Percentiles rank a stretch among this genome's conserved stretches.
These are phyloP conservation scores for Botryotinia globosa DNA, from an alignment of 2,329 filamentous ascomycete genomes.

Conservation along the genomic window DNA sequence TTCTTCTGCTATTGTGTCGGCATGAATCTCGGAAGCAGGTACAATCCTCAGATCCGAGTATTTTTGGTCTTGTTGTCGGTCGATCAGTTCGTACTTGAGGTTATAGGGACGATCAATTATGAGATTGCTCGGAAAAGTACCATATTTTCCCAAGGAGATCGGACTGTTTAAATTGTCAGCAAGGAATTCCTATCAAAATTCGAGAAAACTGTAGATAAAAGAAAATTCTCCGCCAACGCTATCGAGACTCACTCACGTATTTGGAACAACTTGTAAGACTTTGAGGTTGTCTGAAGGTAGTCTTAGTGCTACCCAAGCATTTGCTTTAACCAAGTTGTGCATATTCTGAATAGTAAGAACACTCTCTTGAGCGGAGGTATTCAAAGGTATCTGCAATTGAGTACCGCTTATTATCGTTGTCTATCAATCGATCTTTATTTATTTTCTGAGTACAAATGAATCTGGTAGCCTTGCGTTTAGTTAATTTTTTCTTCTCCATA, in stretches of 20 bases:
- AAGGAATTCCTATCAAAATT: not conserved
- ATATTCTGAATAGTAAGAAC: slow-evolving; percentile 25
- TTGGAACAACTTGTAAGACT: slow-evolving; percentile 56
- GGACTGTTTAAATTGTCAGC: slow-evolving; percentile 52
- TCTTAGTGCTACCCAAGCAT: slow-evolving; percentile 59
- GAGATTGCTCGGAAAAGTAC: slow-evolving; percentile 82
- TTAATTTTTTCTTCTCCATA: not conserved
- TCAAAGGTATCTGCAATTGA: not conserved
- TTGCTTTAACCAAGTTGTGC: slow-evolving; percentile 49
- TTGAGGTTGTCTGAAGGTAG: slow-evolving; percentile 58
- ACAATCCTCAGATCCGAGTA: slow-evolving; percentile 75
- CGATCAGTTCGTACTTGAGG: slow-evolving; percentile 84
- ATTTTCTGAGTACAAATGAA: not conserved
- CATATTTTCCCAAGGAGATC: slow-evolving; percentile 89
- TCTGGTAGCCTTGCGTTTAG: slow-evolving; percentile 12
- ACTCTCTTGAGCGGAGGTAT: not conserved
- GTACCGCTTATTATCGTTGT: not conserved
- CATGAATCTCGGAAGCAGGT: slow-evolving; percentile 76
- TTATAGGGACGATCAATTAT: slow-evolving; percentile 89
- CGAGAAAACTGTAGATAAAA: slow-evolving; percentile 7
- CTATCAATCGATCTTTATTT: not conserved
- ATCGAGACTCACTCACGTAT: slow-evolving; percentile 51
- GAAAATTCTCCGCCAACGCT: slow-evolving; percentile 28
- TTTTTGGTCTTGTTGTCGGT: slow-evolving; percentile 61
- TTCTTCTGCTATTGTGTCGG: slow-evolving; percentile 63